phyloP scores from a whole-genome alignment of 2,329 filamentous ascomycete genomes.

The Podosphaera leucotricha region DNA sequence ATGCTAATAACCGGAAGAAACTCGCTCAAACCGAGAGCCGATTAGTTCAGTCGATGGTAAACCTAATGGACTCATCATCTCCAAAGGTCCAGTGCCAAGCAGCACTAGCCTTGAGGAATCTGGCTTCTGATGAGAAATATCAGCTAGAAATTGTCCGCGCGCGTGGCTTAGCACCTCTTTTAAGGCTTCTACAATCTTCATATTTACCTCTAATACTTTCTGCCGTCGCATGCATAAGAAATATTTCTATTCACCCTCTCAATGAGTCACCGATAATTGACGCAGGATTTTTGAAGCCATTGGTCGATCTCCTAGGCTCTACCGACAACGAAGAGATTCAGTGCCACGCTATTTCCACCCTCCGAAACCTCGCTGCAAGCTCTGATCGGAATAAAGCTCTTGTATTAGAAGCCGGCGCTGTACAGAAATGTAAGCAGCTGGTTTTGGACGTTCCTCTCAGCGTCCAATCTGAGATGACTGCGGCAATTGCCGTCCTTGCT shows the following conservation, averaged over 20 bases:
- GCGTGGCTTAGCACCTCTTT: constrained; percentile 60
- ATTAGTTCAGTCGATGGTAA: constrained; percentile 79
- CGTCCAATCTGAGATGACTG: constrained; percentile 97
- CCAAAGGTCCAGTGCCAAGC: constrained; percentile 97
- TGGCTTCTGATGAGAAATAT: constrained; percentile 96
- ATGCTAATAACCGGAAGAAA: constrained; percentile 72
- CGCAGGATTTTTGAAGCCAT: constrained; percentile 76
- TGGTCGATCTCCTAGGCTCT: constrained; percentile 81
- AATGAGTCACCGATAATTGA: constrained; percentile 99
- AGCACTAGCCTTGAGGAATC: constrained; percentile 74
- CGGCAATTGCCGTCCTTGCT: constrained; percentile 90
- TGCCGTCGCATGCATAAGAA: constrained; percentile 91
- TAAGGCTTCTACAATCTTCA: constrained; percentile 79
- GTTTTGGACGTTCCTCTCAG: constrained; percentile 81
- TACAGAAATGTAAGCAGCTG: constrained; percentile 95
- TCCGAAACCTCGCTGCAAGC: constrained; percentile 85
- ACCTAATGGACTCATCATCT: constrained; percentile 90
- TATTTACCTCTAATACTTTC: constrained; percentile 91
- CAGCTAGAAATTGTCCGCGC: constrained; percentile 92
- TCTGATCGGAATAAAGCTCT: constrained; percentile 95
- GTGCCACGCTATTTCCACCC: constrained; percentile 91
- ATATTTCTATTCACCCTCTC: constrained; percentile 92
- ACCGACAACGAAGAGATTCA: constrained; percentile 98
- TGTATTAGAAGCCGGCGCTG: constrained; percentile 87
- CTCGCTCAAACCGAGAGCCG: constrained; percentile 77